Evolutionary conservation across 768 basidiomycete genomes (phyloP).

Genomic region (Calvatia gigantea): DNA sequence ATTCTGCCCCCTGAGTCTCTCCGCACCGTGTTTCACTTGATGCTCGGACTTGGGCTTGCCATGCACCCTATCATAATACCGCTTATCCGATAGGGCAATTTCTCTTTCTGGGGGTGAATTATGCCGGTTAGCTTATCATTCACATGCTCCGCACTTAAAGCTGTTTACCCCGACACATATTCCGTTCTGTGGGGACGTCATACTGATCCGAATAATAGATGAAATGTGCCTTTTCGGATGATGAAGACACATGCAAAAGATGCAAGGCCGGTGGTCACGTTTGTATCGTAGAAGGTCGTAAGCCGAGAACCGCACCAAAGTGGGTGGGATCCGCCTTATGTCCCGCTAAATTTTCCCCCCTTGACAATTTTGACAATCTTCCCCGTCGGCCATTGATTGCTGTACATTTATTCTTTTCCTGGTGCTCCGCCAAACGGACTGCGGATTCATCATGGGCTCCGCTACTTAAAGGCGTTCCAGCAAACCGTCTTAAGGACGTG

Average conservation of each 20-base stretch:
- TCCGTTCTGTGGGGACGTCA: background rate
- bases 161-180: background rate
- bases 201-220: slow-evolving; percentile 45
- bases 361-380: slow-evolving; percentile 8
- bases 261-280: slow-evolving; percentile 70
- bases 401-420: slow-evolving; percentile 9
- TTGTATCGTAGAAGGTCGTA: slow-evolving; percentile 82
- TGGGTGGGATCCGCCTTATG: slow-evolving; percentile 40
- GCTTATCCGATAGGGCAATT: background rate
- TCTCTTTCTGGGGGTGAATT: background rate
- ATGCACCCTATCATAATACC: background rate
- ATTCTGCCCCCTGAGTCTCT: background rate
- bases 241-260: slow-evolving; percentile 74
- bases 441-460: background rate
- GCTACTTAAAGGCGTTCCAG: background rate
- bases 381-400: slow-evolving; percentile 5
- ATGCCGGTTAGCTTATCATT: background rate
- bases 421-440: background rate
- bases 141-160: background rate
- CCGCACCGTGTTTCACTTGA: background rate
- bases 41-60: background rate
- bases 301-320: slow-evolving; percentile 78
- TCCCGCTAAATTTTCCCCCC: slow-evolving; percentile 6
- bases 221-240: slow-evolving; percentile 80
- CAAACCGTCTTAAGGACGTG: slow-evolving; percentile 1